phyloP scores from a whole-genome alignment of 768 basidiomycete genomes.

The Leccinum barrowsii region DNA sequence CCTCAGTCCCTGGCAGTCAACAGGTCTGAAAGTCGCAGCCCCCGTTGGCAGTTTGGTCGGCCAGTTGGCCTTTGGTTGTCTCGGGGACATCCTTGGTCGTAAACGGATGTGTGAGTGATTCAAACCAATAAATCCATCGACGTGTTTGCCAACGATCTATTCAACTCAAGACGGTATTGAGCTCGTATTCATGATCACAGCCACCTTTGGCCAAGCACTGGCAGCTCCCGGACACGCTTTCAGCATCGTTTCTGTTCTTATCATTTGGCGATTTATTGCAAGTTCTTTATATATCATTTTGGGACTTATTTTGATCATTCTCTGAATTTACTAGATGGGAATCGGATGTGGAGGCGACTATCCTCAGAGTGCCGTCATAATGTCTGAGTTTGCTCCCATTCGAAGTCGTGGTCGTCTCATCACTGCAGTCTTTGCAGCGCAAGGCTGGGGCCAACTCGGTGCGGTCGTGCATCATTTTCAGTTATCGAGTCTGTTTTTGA shows the following conservation, averaged over 20 bases:
- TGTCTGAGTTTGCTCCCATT: slow-evolving; percentile 83
- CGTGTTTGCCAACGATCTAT: neutral
- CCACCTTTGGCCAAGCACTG: slow-evolving; percentile 75
- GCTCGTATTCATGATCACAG: slow-evolving; percentile 74
- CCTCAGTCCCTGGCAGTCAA: slow-evolving; percentile 57
- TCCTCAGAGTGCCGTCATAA: slow-evolving; percentile 77
- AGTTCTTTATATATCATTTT: slow-evolving; percentile 8
- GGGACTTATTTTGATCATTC: neutral
- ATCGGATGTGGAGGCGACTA: slow-evolving; percentile 88
- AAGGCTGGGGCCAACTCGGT: slow-evolving; percentile 90
- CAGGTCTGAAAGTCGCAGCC: slow-evolving; percentile 74
- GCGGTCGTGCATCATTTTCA: slow-evolving; percentile 18
- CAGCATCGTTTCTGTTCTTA: slow-evolving; percentile 62
- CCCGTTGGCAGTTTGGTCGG: slow-evolving; percentile 72
- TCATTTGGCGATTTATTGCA: slow-evolving; percentile 80
- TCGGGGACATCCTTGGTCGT: slow-evolving; percentile 72
- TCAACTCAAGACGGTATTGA: slow-evolving; percentile 40
- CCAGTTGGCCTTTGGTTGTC: slow-evolving; percentile 72
- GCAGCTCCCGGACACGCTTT: slow-evolving; percentile 61
- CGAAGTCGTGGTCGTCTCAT: slow-evolving; percentile 80
- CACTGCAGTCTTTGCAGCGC: slow-evolving; percentile 79
- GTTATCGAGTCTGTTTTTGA: neutral
- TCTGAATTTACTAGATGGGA: slow-evolving; percentile 47
- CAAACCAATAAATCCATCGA: neutral
- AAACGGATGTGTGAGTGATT: slow-evolving; percentile 70